These are phyloP conservation scores for Ophiostoma piceae DNA, from an alignment of 2,329 filamentous ascomycete genomes.

Conservation along the genomic window DNA sequence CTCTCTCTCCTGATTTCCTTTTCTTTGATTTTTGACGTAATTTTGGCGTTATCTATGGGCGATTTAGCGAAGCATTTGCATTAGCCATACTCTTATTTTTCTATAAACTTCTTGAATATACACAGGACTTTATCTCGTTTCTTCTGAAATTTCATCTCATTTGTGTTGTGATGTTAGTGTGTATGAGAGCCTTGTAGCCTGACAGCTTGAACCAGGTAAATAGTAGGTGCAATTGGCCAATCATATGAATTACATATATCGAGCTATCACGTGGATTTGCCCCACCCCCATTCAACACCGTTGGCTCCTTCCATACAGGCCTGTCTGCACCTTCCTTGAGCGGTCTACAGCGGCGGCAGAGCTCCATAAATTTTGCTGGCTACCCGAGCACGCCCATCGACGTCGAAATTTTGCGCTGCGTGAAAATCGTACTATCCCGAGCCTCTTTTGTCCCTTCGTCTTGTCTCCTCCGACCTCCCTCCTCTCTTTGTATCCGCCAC, in stretches of 20 bases:
- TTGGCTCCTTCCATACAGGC: not conserved
- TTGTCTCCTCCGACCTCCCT: not conserved
- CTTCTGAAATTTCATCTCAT: not conserved
- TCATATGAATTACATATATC: not conserved
- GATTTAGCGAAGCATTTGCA: slow-evolving; percentile 16
- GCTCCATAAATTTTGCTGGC: slow-evolving; percentile 15
- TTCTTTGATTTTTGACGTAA: not conserved
- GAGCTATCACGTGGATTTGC: not conserved
- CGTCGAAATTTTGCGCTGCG: slow-evolving; percentile 22
- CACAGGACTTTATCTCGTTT: not conserved
- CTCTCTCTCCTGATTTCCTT: not conserved
- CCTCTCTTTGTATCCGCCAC: not conserved
- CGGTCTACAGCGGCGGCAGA: slow-evolving; percentile 4
- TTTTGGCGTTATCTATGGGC: slow-evolving; percentile 1
- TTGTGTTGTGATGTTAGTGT: not conserved
- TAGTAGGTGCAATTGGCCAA: slow-evolving; percentile 4
- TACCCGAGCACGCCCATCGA: slow-evolving; percentile 9
- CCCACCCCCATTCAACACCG: not conserved
- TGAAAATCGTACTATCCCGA: slow-evolving; percentile 20
- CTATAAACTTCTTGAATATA: not conserved
- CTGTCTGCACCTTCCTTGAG: not conserved
- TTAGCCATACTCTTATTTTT: not conserved
- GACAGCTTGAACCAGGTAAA: not conserved
- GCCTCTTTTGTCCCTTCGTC: slow-evolving; percentile 21
- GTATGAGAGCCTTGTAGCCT: not conserved